Evolutionary conservation across 371 early-diverging fungal species (phyloP), one percentile per base, ranked within the genome.

Genomic region (Syncephalis fuscata): DNA sequence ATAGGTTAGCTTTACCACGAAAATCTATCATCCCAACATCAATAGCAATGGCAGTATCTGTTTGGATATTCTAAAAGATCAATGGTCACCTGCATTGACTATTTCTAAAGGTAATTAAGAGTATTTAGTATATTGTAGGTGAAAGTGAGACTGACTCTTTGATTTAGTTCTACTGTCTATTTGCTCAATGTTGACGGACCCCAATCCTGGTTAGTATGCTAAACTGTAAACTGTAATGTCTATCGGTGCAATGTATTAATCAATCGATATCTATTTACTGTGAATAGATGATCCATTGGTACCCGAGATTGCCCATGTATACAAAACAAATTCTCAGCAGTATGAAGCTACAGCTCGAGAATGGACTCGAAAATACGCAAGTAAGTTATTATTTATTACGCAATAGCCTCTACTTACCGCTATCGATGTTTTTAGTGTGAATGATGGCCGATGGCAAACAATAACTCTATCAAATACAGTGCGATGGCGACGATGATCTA

Each of bases 1-100:
- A 3, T 46, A 73, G 78, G 71, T 88, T 39, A 67, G 63, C 37
- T 93, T 92, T 70, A 65, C 83, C 36, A 91, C 95, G 8, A 70
- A 82, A 25, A 92, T 94, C 48, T 96, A 91, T 57, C 97, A 96
- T 70, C 92, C 92, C 67, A 96, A 96, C 67, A 84, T 96, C 62
- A 89, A 88, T 66, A 71, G 71, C 48, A 78, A 78, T 49, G 96
- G 97, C 15, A 71, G 66, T 39, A 92, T 96, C 52, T 95, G 95
- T 62, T 61, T 96, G 55, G 92, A 92, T 59, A 86, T 93, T 32
- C 67, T 96, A 44, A 88, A 84, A 56, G 92, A 93, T 56, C 85
- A 90, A 56, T 96, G 97, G 97, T 80, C 82, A 19, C 96, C 96
- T 3, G 90, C 91, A 10, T 63, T 96, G 54, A 93, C 96, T 11